Conservation (phyloP, 768 basidiomycete species). For the Pholiota molesta region DNA sequence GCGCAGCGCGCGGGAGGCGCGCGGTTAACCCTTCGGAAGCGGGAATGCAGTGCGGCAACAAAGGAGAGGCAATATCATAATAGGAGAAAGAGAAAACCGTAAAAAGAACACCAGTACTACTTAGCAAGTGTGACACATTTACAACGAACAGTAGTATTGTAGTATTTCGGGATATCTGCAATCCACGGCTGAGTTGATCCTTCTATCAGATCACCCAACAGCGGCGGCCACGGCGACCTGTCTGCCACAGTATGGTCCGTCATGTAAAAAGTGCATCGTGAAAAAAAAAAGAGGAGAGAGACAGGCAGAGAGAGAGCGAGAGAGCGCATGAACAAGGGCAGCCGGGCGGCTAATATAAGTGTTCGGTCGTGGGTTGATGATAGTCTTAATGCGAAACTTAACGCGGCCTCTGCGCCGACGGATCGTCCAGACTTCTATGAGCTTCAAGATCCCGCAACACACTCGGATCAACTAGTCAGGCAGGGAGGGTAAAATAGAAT, state of each 20-base stretch:
- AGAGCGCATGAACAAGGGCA: background rate
- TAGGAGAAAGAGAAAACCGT: background rate
- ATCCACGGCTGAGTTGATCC: background rate
- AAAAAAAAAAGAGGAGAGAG: conserved; percentile 15
- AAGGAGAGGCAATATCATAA: background rate
- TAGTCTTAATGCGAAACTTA: background rate
- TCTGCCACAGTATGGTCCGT: conserved; percentile 11
- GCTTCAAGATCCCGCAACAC: conserved; percentile 88
- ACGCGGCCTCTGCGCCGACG: conserved; percentile 24
- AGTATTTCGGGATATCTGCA: conserved; percentile 6
- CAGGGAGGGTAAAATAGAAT: background rate
- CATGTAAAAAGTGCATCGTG: conserved; percentile 7
- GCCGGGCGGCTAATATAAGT: background rate
- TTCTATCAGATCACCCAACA: background rate
- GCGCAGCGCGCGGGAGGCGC: no score
- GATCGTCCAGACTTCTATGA: conserved; percentile 80
- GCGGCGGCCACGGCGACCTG: background rate
- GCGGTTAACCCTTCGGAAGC: no score
- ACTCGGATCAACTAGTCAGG: conserved; percentile 75
- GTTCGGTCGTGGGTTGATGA: no score
- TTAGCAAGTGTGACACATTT: conserved; percentile 1
- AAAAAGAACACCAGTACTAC: background rate
- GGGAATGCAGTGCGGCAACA: no score
- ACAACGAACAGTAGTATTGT: conserved; percentile 2
- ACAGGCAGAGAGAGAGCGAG: background rate